phyloP scores from a whole-genome alignment of 441 rosid species.

The Syzygium syzygioides region DNA sequence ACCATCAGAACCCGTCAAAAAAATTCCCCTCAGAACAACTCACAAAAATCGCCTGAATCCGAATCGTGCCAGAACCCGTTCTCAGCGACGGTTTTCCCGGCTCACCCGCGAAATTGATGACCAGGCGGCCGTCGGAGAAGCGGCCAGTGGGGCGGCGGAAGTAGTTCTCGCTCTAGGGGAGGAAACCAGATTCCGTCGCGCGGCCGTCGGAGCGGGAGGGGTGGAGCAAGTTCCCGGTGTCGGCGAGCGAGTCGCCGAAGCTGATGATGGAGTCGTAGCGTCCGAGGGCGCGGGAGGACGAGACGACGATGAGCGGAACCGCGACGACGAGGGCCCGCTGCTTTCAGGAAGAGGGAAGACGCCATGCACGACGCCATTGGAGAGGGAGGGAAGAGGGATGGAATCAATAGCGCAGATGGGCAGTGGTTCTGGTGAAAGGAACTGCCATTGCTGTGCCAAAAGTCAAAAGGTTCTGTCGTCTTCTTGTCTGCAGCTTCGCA shows the following conservation, averaged over 20 bases:
- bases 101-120: slow-evolving; percentile 31
- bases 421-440: background rate
- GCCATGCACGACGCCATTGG: background rate
- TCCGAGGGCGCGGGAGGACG: background rate
- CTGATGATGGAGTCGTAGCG: slow-evolving; percentile 30
- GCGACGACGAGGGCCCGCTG: background rate
- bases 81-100: background rate
- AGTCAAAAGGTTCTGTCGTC: too few relatives aligned
- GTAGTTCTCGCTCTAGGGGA: slow-evolving; percentile 37
- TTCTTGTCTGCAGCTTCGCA: too few relatives aligned
- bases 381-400: background rate
- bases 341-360: background rate
- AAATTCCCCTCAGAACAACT: background rate
- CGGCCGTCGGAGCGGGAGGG: slow-evolving; percentile 1
- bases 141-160: background rate
- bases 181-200: slow-evolving; percentile 13
- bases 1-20: background rate
- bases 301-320: background rate
- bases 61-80: background rate
- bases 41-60: background rate
- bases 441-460: too few relatives aligned
- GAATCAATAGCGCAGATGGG: background rate
- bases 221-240: slow-evolving; percentile 32
- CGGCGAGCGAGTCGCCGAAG: slow-evolving; percentile 49
- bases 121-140: background rate